Percentiles rank a stretch among this genome's conserved stretches.
These are phyloP conservation scores for Axilococcus clingmanii DNA, from an alignment of 139 green algal species.

Conservation along the genomic window DNA sequence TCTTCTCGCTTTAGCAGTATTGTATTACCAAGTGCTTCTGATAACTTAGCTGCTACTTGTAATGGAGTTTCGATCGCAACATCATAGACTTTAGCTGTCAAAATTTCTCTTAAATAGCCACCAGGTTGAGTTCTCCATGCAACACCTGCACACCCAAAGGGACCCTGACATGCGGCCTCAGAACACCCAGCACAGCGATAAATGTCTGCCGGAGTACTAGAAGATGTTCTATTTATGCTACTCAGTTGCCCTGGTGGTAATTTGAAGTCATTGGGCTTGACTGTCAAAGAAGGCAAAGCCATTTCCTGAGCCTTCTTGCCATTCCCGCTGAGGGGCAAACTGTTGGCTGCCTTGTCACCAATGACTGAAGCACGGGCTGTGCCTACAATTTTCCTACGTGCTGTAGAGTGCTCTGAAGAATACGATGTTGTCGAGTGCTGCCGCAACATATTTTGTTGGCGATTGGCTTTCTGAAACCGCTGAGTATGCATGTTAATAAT, in stretches of 20 bases:
- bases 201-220: constrained; percentile 29
- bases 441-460: no score
- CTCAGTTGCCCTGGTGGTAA: constrained; percentile 11
- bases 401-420: no score
- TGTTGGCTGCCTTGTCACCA: no score
- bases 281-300: no score
- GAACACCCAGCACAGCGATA: constrained; percentile 69
- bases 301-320: no score
- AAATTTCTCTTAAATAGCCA: constrained; percentile 82
- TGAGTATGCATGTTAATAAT: no score
- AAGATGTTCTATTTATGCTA: constrained; percentile 9
- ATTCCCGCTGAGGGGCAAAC: no score
- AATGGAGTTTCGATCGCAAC: constrained; percentile 79
- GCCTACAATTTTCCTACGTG: no score
- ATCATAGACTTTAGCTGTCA: constrained; percentile 93
- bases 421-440: no score
- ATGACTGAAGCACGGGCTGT: no score
- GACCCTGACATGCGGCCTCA: constrained; percentile 43
- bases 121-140: constrained; percentile 48
- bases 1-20: constrained; percentile 92
- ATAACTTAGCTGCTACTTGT: constrained; percentile 68
- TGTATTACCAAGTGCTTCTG: constrained; percentile 46
- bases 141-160: constrained; percentile 44
- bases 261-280: constrained; percentile 13
- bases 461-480: no score